Evolutionary conservation across 2,329 filamentous ascomycete genomes (phyloP).

Genomic region (Aspergillus ustus): DNA sequence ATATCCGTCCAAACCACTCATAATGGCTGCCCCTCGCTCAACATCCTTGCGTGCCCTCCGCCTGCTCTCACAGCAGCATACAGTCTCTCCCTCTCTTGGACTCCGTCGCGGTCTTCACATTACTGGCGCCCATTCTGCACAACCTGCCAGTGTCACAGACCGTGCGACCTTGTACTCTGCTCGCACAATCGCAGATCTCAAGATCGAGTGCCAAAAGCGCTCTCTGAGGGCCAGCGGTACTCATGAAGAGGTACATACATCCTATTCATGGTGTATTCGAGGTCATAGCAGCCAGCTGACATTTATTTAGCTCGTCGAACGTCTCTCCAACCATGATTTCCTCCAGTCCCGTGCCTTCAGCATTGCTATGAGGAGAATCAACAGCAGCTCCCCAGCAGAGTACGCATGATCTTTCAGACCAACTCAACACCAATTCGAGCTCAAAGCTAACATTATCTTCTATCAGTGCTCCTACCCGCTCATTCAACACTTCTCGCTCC

Average conservation of each 20-base stretch:
- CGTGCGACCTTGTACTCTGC: conserved; percentile 57
- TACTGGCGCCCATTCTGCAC: conserved; percentile 62
- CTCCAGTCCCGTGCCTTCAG: conserved; percentile 59
- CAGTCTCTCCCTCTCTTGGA: conserved; percentile 31
- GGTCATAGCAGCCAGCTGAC: conserved; percentile 10
- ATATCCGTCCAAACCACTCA: conserved; percentile 9
- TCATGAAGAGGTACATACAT: conserved; percentile 53
- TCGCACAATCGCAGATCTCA: conserved; percentile 56
- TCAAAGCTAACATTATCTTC: conserved; percentile 20
- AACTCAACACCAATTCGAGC: background rate
- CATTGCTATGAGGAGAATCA: conserved; percentile 57
- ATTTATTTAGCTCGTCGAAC: conserved; percentile 52
- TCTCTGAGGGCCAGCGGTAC: conserved; percentile 52
- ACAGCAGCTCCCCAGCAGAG: conserved; percentile 46
- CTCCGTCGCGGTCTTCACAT: conserved; percentile 60
- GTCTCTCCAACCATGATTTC: conserved; percentile 58
- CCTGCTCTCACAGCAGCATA: conserved; percentile 45
- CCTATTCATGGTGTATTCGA: background rate
- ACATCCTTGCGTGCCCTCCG: conserved; percentile 52
- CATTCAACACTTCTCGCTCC: conserved; percentile 66
- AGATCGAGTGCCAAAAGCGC: conserved; percentile 56
- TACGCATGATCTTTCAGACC: conserved; percentile 27
- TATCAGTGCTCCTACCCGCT: conserved; percentile 54
- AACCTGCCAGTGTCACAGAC: conserved; percentile 55
- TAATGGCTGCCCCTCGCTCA: conserved; percentile 52